These are phyloP conservation scores for Notholithocarpus densiflorus DNA, from an alignment of 306 rosid species.

Conservation along the genomic window DNA sequence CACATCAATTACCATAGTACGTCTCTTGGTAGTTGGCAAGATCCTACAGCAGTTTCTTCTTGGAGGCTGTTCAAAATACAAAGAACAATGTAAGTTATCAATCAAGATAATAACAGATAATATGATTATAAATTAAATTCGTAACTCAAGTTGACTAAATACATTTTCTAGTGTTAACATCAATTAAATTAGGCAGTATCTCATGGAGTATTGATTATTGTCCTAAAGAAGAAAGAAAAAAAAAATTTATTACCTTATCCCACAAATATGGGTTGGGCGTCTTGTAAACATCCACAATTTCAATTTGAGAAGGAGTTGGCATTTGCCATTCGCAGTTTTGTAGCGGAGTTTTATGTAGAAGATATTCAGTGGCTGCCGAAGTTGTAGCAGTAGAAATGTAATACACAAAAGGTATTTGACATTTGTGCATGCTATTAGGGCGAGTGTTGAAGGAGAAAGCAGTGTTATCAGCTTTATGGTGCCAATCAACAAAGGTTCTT, in stretches of 20 bases:
- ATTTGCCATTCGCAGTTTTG: slow-evolving; percentile 56
- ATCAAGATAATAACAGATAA: neutral
- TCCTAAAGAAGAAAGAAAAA: no score
- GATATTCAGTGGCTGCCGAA: slow-evolving; percentile 25
- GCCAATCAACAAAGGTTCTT: slow-evolving; percentile 68
- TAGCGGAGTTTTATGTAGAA: neutral
- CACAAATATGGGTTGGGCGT: slow-evolving; percentile 48
- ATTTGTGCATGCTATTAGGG: slow-evolving; percentile 29
- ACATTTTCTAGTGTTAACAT: no score
- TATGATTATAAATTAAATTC: no score
- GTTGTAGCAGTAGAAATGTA: neutral
- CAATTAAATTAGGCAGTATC: no score
- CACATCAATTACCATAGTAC: slow-evolving; percentile 44
- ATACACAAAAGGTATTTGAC: slow-evolving; percentile 3
- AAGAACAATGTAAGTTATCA: neutral
- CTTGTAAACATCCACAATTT: slow-evolving; percentile 39
- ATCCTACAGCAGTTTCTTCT: slow-evolving; percentile 75
- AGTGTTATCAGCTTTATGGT: slow-evolving; percentile 39
- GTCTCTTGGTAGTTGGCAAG: slow-evolving; percentile 30
- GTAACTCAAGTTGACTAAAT: no score
- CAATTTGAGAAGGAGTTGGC: slow-evolving; percentile 38
- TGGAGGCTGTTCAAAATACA: slow-evolving; percentile 46
- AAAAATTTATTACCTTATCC: slow-evolving; percentile 48
- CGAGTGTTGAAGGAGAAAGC: slow-evolving; percentile 60
- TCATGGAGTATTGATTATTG: no score